A percentile compares a stretch with the other conserved stretches of the same genome.
Evolutionary conservation across 2,329 filamentous ascomycete species (phyloP).

Genomic region (Acrocalymma vagum): DNA sequence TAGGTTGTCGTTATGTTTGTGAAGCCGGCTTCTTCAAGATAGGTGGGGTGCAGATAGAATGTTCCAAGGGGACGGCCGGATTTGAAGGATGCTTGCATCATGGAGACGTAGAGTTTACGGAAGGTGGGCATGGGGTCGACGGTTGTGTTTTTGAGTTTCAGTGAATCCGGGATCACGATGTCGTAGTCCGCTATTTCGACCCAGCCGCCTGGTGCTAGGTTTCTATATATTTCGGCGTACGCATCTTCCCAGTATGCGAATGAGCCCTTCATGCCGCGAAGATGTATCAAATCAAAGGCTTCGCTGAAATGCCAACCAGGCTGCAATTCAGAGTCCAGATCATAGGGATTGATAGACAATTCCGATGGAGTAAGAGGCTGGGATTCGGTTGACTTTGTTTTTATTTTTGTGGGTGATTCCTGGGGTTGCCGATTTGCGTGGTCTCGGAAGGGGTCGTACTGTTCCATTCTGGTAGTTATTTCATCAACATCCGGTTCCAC

Average conservation of each 20-base stretch:
- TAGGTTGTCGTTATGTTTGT: slow-evolving; percentile 51
- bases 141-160: slow-evolving; percentile 16
- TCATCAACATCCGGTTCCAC: slow-evolving; percentile 36
- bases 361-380: slow-evolving; percentile 27
- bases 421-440: slow-evolving; percentile 29
- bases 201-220: slow-evolving; percentile 55
- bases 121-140: slow-evolving; percentile 32
- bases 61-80: slow-evolving; percentile 52
- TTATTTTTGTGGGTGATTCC: slow-evolving; percentile 17
- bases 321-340: slow-evolving; percentile 27
- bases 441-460: slow-evolving; percentile 33
- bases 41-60: slow-evolving; percentile 51
- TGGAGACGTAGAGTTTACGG: slow-evolving; percentile 33
- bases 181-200: slow-evolving; percentile 57
- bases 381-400: slow-evolving; percentile 9
- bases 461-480: slow-evolving; percentile 27
- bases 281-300: slow-evolving; percentile 59
- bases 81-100: slow-evolving; percentile 49
- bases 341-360: slow-evolving; percentile 30
- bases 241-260: slow-evolving; percentile 57
- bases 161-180: slow-evolving; percentile 27
- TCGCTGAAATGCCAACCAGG: slow-evolving; percentile 58
- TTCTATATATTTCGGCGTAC: slow-evolving; percentile 56
- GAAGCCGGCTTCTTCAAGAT: slow-evolving; percentile 55
- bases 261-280: slow-evolving; percentile 57